These are phyloP conservation scores for Pisolithus sp. DNA, from an alignment of 768 basidiomycete genomes.

Conservation along the genomic window DNA sequence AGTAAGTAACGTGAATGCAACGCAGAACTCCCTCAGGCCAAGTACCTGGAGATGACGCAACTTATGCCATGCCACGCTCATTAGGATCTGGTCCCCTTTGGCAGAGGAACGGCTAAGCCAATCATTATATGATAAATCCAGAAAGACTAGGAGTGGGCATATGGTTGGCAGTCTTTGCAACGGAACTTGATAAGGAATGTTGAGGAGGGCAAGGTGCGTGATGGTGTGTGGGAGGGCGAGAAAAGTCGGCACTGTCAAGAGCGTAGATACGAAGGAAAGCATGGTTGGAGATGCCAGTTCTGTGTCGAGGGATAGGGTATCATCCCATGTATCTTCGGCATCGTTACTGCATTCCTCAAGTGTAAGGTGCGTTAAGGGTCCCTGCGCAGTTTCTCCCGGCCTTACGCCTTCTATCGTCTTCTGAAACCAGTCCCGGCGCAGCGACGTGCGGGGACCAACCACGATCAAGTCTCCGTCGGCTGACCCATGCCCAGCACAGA, in stretches of 20 bases:
- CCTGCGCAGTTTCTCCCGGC: background rate
- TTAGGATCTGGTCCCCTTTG: slow-evolving; percentile 33
- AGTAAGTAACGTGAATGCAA: slow-evolving; percentile 36
- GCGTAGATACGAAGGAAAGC: slow-evolving; percentile 45
- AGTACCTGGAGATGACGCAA: slow-evolving; percentile 49
- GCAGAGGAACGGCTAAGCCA: slow-evolving; percentile 31
- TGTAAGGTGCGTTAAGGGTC: background rate
- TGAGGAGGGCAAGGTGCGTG: slow-evolving; percentile 54
- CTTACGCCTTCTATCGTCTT: slow-evolving; percentile 1
- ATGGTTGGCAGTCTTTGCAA: slow-evolving; percentile 51
- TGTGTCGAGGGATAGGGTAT: slow-evolving; percentile 17
- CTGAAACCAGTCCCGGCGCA: slow-evolving; percentile 41
- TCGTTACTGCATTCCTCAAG: background rate
- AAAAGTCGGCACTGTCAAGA: slow-evolving; percentile 38
- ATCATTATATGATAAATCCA: slow-evolving; percentile 65
- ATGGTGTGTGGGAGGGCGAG: slow-evolving; percentile 57
- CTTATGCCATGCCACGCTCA: slow-evolving; percentile 51
- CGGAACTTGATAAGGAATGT: slow-evolving; percentile 41
- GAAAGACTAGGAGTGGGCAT: slow-evolving; percentile 54
- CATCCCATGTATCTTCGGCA: slow-evolving; percentile 39
- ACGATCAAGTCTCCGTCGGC: slow-evolving; percentile 60
- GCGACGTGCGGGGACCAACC: slow-evolving; percentile 45
- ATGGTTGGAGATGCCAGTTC: slow-evolving; percentile 35
- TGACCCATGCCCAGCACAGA: slow-evolving; percentile 47
- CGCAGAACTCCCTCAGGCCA: slow-evolving; percentile 48